Conservation (phyloP, 768 basidiomycete genomes). For the Fomitopsis pulvina region DNA sequence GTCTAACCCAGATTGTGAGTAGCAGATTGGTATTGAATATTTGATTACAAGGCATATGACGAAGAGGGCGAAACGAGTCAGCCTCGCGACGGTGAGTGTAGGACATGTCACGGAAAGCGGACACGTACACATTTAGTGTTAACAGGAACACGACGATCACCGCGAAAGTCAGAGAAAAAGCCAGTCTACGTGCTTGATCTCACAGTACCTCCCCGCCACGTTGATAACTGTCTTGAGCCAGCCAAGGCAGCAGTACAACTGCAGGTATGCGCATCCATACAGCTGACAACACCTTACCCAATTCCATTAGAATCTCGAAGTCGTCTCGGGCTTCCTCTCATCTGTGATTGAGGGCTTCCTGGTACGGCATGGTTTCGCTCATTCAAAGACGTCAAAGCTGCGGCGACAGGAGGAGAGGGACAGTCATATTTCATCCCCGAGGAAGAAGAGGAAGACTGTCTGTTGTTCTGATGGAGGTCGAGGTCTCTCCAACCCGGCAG, state of each 20-base stretch:
- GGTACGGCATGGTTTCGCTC: slow-evolving; percentile 50
- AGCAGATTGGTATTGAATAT: slow-evolving; percentile 1
- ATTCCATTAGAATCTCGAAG: slow-evolving; percentile 46
- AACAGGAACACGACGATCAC: slow-evolving; percentile 60
- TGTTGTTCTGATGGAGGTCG: neutral
- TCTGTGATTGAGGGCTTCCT: slow-evolving; percentile 59
- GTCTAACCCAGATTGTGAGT: slow-evolving; percentile 14
- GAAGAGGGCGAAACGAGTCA: slow-evolving; percentile 49
- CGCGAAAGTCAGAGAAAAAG: slow-evolving; percentile 71
- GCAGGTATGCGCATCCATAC: slow-evolving; percentile 39
- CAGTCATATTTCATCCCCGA: neutral
- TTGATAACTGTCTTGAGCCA: slow-evolving; percentile 83
- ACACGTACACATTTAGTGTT: slow-evolving; percentile 12
- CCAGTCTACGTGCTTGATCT: slow-evolving; percentile 83
- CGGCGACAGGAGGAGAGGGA: neutral
- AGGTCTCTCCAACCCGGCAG: neutral
- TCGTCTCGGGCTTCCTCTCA: slow-evolving; percentile 49
- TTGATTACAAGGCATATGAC: slow-evolving; percentile 53
- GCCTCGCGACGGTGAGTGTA: slow-evolving; percentile 37
- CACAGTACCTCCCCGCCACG: slow-evolving; percentile 50
- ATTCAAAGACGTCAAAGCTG: neutral
- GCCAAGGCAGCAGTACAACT: slow-evolving; percentile 62
- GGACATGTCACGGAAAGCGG: neutral
- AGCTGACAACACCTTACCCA: slow-evolving; percentile 3
- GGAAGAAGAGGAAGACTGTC: slow-evolving; percentile 36